Percentiles rank a stretch among this genome's conserved stretches.
Evolutionary conservation across 441 rosid species (phyloP).

Genomic region (Syzygium malaccense): DNA sequence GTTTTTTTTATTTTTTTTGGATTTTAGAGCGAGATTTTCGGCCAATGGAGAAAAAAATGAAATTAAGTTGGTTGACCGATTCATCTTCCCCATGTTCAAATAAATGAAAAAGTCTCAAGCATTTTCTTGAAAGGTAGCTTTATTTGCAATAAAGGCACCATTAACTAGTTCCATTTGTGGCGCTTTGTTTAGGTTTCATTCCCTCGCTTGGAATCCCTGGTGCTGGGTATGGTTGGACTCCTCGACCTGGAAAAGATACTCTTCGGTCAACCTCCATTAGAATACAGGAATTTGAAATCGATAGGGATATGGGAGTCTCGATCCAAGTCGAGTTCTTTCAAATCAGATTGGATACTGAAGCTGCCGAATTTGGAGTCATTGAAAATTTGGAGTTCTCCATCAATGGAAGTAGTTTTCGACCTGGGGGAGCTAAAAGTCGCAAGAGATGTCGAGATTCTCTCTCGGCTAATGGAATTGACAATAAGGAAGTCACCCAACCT

Average conservation of each 20-base stretch:
- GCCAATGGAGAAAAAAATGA: no score
- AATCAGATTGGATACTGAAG: neutral
- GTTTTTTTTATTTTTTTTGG: no score
- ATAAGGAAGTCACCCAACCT: fast-evolving
- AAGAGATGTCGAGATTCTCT: neutral
- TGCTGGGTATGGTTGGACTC: fast-evolving
- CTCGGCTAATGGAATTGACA: fast-evolving
- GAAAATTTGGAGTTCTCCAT: neutral
- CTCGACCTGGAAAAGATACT: neutral
- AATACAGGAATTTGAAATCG: neutral
- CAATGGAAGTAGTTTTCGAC: neutral
- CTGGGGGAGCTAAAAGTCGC: neutral
- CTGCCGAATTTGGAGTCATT: neutral
- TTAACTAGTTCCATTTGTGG: neutral
- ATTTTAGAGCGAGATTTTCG: no score
- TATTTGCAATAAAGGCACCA: neutral
- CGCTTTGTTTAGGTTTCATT: neutral
- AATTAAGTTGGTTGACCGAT: no score
- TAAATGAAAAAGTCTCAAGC: no score
- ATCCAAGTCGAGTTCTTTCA: neutral
- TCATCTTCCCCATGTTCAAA: no score
- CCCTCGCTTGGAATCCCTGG: neutral
- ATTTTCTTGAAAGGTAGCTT: neutral
- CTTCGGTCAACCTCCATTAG: neutral
- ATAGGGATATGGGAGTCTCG: fast-evolving